Conservation (phyloP, 1,139 yeast genomes). For the Yamadazyma sp. region DNA sequence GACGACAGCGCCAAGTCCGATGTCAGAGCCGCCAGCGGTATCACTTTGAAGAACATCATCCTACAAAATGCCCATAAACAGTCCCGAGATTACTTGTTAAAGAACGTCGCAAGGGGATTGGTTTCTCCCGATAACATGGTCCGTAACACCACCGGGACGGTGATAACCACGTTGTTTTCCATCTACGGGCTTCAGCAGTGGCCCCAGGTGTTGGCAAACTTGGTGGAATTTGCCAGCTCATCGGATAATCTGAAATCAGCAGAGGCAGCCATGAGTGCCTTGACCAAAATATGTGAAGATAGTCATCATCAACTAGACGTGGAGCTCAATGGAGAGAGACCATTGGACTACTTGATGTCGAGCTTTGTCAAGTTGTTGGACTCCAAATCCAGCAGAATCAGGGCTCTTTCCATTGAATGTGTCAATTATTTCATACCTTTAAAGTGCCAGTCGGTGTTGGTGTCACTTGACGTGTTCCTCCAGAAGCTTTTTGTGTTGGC, state of each 20-base stretch:
- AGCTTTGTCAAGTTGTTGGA: conserved; percentile 51
- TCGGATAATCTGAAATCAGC: conserved; percentile 37
- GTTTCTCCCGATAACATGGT: conserved; percentile 59
- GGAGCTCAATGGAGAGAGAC: conserved; percentile 65
- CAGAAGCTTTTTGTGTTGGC: conserved; percentile 65
- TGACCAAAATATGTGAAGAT: conserved; percentile 89
- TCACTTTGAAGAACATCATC: conserved; percentile 75
- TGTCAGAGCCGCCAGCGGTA: conserved; percentile 86
- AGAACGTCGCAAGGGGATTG: conserved; percentile 69
- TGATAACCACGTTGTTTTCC: conserved; percentile 77
- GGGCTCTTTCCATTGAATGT: conserved; percentile 69
- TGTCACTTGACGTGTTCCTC: conserved; percentile 66
- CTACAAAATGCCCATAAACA: conserved; percentile 29
- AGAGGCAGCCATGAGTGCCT: conserved; percentile 75
- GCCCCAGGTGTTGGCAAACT: conserved; percentile 72
- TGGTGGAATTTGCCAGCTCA: conserved; percentile 53
- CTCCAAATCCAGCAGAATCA: conserved; percentile 43
- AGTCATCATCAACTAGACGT: conserved; percentile 56
- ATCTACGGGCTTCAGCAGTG: conserved; percentile 70
- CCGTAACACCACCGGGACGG: conserved; percentile 87
- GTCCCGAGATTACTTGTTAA: conserved; percentile 54
- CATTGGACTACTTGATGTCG: conserved; percentile 67
- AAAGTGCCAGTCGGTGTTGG: conserved; percentile 63
- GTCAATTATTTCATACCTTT: conserved; percentile 74
- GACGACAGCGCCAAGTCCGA: conserved; percentile 49